Evolutionary conservation across 805 yeast genomes (phyloP).

Genomic region (Kregervanrija fluxuum): DNA sequence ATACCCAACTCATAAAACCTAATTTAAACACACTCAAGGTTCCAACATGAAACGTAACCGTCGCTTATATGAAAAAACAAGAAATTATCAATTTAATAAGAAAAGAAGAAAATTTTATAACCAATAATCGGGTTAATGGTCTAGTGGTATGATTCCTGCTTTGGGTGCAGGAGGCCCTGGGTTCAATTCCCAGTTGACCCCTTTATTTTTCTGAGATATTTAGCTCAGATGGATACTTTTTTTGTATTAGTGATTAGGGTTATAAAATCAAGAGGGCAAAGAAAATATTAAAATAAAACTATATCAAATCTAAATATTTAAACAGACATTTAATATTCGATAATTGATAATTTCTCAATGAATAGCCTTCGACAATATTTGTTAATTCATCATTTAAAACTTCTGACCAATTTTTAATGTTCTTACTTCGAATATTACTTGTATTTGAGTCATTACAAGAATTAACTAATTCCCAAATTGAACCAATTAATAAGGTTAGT

Average conservation of each 20-base stretch:
- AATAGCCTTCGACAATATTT: constrained; percentile 22
- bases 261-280: too few relatives aligned
- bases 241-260: too few relatives aligned
- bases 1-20: too few relatives aligned
- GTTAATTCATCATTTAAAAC: constrained; percentile 10
- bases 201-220: too few relatives aligned
- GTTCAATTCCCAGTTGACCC: constrained; percentile 43
- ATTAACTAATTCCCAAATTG: constrained; percentile 21
- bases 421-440: constrained; percentile 12
- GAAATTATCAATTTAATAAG: too few relatives aligned
- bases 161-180: constrained; percentile 52
- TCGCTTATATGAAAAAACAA: too few relatives aligned
- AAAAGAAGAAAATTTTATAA: too few relatives aligned
- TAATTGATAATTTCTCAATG: constrained; percentile 22
- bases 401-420: constrained; percentile 20
- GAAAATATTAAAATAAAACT: too few relatives aligned
- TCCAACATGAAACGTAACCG: too few relatives aligned
- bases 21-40: too few relatives aligned
- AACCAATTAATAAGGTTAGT: constrained; percentile 12
- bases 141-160: constrained; percentile 53
- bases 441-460: constrained; percentile 18
- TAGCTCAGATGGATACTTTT: too few relatives aligned
- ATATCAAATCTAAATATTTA: too few relatives aligned
- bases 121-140: constrained; percentile 29
- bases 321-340: constrained; percentile 6